A percentile compares a stretch with the other conserved stretches of the same genome.
Conservation (phyloP, 73 alveolate genomes). For the Paramecium bursaria region DNA sequence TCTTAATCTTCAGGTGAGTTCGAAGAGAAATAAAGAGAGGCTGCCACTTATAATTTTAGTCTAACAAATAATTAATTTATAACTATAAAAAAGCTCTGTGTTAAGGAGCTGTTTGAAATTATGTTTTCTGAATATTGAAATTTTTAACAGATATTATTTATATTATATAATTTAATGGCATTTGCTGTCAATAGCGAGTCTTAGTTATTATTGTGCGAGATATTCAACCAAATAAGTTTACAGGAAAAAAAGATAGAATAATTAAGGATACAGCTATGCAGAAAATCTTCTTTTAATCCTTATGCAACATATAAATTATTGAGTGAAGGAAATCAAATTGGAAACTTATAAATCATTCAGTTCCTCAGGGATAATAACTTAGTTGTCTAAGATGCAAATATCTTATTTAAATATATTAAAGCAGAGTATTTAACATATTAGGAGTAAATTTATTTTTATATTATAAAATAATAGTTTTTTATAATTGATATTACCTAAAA, state of each 20-base stretch:
- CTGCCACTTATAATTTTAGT: too few relatives aligned
- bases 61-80: too few relatives aligned
- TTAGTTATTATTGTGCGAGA: too few relatives aligned
- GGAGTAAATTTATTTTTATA: constrained; percentile 29
- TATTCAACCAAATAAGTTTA: constrained; percentile 19
- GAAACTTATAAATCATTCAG: background rate
- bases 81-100: too few relatives aligned
- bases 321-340: background rate
- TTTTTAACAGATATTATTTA: too few relatives aligned
- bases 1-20: too few relatives aligned
- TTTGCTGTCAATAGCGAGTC: too few relatives aligned
- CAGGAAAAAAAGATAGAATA: constrained; percentile 13
- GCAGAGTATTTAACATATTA: constrained; percentile 16
- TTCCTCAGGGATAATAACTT: constrained; percentile 31
- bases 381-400: background rate
- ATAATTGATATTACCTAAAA: constrained; percentile 11
- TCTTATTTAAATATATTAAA: background rate
- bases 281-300: constrained; percentile 47
- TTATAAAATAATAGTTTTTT: background rate
- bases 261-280: constrained; percentile 42
- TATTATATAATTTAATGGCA: too few relatives aligned
- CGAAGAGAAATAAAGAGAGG: too few relatives aligned
- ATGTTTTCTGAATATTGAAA: too few relatives aligned
- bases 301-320: constrained; percentile 2
- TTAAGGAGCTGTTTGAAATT: too few relatives aligned